phyloP scores from a whole-genome alignment of 257 asterid genomes.

The Nicotiana obtusifolia region DNA sequence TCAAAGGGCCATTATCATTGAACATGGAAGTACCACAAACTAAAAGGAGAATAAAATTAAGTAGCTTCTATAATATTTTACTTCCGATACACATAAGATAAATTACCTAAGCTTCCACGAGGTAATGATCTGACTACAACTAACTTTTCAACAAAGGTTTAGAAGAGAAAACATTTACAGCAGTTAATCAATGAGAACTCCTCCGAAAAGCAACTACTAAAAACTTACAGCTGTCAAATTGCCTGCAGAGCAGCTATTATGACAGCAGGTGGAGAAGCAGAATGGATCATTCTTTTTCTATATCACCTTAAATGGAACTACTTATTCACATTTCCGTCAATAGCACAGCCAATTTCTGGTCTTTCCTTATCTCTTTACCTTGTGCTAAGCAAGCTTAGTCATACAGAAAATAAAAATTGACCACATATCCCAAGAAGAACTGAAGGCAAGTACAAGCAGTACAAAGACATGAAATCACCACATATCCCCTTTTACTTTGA shows the following conservation, averaged over 20 bases:
- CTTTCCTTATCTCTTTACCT: not conserved
- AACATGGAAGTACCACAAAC: not conserved
- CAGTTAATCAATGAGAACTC: not conserved
- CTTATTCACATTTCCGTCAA: not conserved
- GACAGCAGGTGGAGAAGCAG: not conserved
- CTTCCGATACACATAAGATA: not conserved
- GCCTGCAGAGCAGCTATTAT: not conserved
- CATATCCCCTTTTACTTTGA: not conserved
- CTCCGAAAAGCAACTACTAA: not conserved
- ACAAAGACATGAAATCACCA: not conserved
- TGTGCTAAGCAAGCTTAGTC: not conserved
- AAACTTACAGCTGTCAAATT: not conserved
- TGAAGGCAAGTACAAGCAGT: not conserved
- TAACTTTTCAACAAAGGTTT: not conserved
- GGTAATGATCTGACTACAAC: not conserved
- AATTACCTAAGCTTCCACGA: not conserved
- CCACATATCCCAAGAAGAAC: not conserved
- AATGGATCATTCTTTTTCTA: not conserved
- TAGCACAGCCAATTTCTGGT: not conserved
- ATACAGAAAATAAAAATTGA: not conserved
- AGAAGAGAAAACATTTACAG: not conserved
- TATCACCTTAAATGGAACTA: not conserved
- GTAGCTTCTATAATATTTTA: not conserved
- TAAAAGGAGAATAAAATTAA: not conserved
- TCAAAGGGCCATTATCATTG: not conserved